Conservation (phyloP, 108 stramenopile species). For the Skeletonema tropicum region DNA sequence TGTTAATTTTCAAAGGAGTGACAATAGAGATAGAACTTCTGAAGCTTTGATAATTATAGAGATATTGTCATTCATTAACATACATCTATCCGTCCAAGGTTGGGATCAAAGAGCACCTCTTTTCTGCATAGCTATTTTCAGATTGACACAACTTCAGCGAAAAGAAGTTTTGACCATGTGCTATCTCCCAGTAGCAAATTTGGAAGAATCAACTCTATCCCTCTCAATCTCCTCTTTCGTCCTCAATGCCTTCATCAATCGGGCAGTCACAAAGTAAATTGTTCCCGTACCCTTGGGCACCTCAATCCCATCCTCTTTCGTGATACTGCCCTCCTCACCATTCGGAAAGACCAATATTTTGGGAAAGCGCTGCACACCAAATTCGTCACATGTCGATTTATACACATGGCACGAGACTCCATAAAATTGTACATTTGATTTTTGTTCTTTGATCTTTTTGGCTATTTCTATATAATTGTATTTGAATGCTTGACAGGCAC, state of each 20-base stretch:
- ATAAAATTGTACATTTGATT: constrained; percentile 33
- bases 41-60: not conserved
- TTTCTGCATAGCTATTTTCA: too few relatives aligned
- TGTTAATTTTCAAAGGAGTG: not conserved
- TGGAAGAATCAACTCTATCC: not conserved
- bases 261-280: constrained; percentile 23
- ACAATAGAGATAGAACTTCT: not conserved
- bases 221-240: constrained; percentile 20
- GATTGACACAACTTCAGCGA: too few relatives aligned
- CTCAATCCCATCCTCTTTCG: constrained; percentile 10
- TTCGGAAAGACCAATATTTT: constrained; percentile 25
- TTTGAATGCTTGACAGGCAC: constrained; percentile 27
- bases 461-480: constrained; percentile 32
- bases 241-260: constrained; percentile 31
- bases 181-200: not conserved
- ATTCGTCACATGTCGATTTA: not conserved
- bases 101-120: too few relatives aligned
- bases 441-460: constrained; percentile 4
- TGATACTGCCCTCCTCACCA: not conserved
- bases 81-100: too few relatives aligned
- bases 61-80: too few relatives aligned
- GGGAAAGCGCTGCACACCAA: constrained; percentile 14
- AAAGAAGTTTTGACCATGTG: too few relatives aligned
- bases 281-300: constrained; percentile 36
- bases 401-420: constrained; percentile 25